phyloP scores from a whole-genome alignment of 176 grass and related monocot genomes.

The Zea mays region Zm-B73-REFERENCE-NAM-5.0 NC_050096.1:267073001-267073500 shows the following conservation, averaged over 20 bases:
- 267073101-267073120: slow-evolving; percentile 81
- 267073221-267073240: slow-evolving; percentile 20
- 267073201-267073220: slow-evolving; percentile 33
- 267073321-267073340: neutral
- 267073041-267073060: slow-evolving; percentile 69
- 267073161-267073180: slow-evolving; percentile 76
- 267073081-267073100: slow-evolving; percentile 59
- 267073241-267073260: neutral
- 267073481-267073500: no score
- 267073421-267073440: no score
- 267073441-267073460: no score
- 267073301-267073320: neutral
- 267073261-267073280: neutral
- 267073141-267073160: slow-evolving; percentile 80
- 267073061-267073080: slow-evolving; percentile 76
- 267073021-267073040: slow-evolving; percentile 47
- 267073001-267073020: slow-evolving; percentile 44
- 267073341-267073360: neutral
- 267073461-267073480: no score
- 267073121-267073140: slow-evolving; percentile 53
- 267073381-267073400: neutral
- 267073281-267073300: neutral
- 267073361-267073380: neutral
- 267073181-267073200: slow-evolving; percentile 81
- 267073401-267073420: neutral